Percentiles rank a stretch among this genome's conserved stretches.
Conservation (phyloP, 2,329 filamentous ascomycete species). For the Fusarium aywerte region DNA sequence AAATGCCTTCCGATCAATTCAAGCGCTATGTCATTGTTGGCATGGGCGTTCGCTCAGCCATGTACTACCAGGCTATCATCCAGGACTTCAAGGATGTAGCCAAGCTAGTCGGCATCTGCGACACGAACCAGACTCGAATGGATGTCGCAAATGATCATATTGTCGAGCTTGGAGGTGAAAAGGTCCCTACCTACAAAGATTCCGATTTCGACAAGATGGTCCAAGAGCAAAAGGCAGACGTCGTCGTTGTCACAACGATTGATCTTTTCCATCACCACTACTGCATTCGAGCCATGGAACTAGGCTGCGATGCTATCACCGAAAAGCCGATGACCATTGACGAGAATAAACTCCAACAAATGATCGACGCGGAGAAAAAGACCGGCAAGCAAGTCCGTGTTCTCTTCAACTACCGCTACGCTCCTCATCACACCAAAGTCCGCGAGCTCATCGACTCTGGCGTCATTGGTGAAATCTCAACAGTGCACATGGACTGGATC, state of each 20-base stretch:
- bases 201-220: slow-evolving; percentile 68
- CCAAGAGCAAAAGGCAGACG: slow-evolving; percentile 65
- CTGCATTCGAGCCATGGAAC: slow-evolving; percentile 67
- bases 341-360: slow-evolving; percentile 60
- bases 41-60: slow-evolving; percentile 66
- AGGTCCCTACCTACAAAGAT: slow-evolving; percentile 65
- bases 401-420: slow-evolving; percentile 73
- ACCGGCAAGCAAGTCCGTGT: slow-evolving; percentile 62
- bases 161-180: slow-evolving; percentile 56
- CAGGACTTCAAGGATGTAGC: slow-evolving; percentile 60
- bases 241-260: slow-evolving; percentile 71
- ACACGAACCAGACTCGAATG: slow-evolving; percentile 70
- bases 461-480: slow-evolving; percentile 65
- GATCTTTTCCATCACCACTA: slow-evolving; percentile 71
- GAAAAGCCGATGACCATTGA: slow-evolving; percentile 75
- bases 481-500: slow-evolving; percentile 72
- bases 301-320: slow-evolving; percentile 68
- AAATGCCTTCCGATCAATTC: slow-evolving; percentile 24
- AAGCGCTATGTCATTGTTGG: slow-evolving; percentile 67
- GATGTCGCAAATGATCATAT: slow-evolving; percentile 64
- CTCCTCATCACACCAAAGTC: slow-evolving; percentile 70
- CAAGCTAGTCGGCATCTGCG: slow-evolving; percentile 66
- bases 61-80: slow-evolving; percentile 69
- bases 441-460: slow-evolving; percentile 64
- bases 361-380: slow-evolving; percentile 51